These are phyloP conservation scores for Apiospora sp. DNA, from an alignment of 2,329 filamentous ascomycete genomes.

Conservation along the genomic window DNA sequence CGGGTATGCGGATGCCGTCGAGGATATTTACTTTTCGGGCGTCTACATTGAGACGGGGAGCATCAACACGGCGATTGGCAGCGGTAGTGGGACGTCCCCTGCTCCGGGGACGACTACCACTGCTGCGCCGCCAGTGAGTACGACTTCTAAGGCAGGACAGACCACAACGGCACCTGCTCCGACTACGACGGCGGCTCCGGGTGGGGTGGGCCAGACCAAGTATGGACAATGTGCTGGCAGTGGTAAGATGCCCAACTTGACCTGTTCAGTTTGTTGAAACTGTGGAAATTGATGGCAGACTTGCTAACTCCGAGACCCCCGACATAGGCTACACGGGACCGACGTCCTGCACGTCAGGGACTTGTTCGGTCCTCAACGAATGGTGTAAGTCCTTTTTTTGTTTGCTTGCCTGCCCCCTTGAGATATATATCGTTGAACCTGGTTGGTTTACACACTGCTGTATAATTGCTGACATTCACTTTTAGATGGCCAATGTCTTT, in stretches of 20 bases:
- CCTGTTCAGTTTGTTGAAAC: too few species aligned
- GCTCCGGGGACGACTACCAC: neutral
- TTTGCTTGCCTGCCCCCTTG: neutral
- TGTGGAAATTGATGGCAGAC: neutral
- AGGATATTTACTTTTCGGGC: constrained; percentile 73
- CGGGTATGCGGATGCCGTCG: constrained; percentile 60
- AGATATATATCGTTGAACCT: too few species aligned
- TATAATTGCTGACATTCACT: too few species aligned
- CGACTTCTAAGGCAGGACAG: neutral
- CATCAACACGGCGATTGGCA: constrained; percentile 40
- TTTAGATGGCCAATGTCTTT: too few species aligned
- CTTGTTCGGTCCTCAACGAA: constrained; percentile 11
- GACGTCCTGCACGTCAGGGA: neutral
- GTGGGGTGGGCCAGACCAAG: constrained; percentile 17
- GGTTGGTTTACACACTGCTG: too few species aligned
- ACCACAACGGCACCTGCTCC: neutral
- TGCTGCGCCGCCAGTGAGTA: neutral
- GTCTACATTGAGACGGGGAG: constrained; percentile 72
- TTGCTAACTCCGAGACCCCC: neutral
- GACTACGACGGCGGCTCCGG: neutral
- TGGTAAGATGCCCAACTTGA: neutral
- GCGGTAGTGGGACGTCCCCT: neutral
- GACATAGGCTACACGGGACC: neutral
- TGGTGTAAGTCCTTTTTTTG: neutral
- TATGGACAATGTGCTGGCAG: constrained; percentile 17